Evolutionary conservation across 2,329 filamentous ascomycete genomes (phyloP), one percentile per base, ranked within the genome.

Genomic region (Curvularia lunata): DNA sequence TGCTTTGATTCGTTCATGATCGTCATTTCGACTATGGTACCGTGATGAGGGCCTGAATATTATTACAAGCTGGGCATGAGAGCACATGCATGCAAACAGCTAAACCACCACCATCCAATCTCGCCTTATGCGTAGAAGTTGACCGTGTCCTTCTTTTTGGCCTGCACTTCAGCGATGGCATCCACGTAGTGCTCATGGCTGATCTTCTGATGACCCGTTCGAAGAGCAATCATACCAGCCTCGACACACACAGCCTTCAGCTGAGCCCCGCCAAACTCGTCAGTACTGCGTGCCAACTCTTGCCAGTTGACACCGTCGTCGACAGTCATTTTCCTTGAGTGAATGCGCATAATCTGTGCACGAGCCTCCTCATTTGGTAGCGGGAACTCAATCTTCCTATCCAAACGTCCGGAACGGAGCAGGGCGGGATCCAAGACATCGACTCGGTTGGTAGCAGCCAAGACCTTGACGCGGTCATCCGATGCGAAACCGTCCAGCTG

Each of bases 111-210:
- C 54, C 28, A 54, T 28, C 16, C n/a, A 38, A 48, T 50, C 42
- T 48, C 52, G 48, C 59, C 52, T 65, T 76, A 78, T 50, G 74
- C 75, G 63, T 77, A 77, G 64, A 76, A 75, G 71, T 79, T 78
- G 74, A 81, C 78, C 48, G 82, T 85, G 76, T 96, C 92, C 86
- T 96, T 96, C 90, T 97, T 97, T 88, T 97, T 88, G 62, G 90
- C 74, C 68, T 77, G 57, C 18, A 99, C 95, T 80, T 99, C 95
- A 37, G 92, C 86, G 78, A 99, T 98, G 60, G 95, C 95, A 83
- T 99, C 95, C 49, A 99, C 95, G 75, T 98, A 99, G 79, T 99
- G 92, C 82, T 99, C 95, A 77, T 99, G 95, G 59, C 90, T 91
- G 74, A 99, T 95, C 85, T 97, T 97, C 80, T 89, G 92, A 84